These are phyloP conservation scores for Teunomyces stri DNA, from an alignment of 805 yeast genomes.

Conservation along the genomic window DNA sequence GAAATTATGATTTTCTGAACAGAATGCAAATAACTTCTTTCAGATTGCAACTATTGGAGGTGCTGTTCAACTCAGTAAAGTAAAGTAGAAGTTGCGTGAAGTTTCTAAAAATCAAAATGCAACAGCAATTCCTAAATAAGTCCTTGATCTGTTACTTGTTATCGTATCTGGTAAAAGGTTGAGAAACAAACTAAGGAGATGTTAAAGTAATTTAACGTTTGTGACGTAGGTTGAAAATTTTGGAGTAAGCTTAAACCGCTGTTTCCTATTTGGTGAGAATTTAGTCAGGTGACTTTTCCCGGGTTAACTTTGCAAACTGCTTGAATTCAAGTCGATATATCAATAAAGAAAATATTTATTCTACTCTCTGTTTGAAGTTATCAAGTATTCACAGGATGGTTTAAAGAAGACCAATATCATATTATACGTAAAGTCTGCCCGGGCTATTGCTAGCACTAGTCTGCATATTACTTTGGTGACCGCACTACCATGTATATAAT, in stretches of 20 bases:
- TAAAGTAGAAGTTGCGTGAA: not conserved
- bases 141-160: not conserved
- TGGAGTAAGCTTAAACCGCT: conserved; percentile 4
- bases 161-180: not conserved
- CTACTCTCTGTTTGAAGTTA: too few relatives aligned
- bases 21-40: not conserved
- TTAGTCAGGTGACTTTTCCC: not conserved
- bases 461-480: not conserved
- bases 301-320: not conserved
- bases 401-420: not conserved
- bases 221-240: conserved; percentile 1
- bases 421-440: not conserved
- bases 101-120: not conserved
- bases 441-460: not conserved
- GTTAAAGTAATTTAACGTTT: not conserved
- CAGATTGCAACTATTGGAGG: not conserved
- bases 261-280: conserved; percentile 1
- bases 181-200: not conserved
- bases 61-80: not conserved
- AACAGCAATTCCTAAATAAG: not conserved
- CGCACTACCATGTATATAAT: not conserved
- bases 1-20: not conserved
- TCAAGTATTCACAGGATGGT: not conserved
- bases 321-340: not conserved
- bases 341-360: too few relatives aligned